These are phyloP conservation scores for Akebia trifoliata DNA, from an alignment of 164 flowering plant species.

Conservation along the genomic window DNA sequence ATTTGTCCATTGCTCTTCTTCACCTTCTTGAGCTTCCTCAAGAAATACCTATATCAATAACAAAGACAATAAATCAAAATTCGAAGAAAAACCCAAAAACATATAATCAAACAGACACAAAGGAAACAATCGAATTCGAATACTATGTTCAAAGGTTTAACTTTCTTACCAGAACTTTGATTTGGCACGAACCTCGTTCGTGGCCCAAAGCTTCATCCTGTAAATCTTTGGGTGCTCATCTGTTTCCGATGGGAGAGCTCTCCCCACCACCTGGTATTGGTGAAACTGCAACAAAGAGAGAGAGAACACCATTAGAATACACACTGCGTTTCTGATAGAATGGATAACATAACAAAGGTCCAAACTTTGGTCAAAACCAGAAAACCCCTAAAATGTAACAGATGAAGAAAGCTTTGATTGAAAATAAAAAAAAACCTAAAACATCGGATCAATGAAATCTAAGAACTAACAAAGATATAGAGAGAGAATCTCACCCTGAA, in stretches of 20 bases:
- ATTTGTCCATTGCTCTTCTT: conserved; percentile 89
- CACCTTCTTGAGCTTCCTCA: conserved; percentile 91
- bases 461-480: too few relatives aligned
- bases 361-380: too few relatives aligned
- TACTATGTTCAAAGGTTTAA: background rate
- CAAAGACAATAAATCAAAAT: too few relatives aligned
- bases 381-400: too few relatives aligned
- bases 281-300: conserved; percentile 49
- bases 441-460: too few relatives aligned
- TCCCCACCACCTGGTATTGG: conserved; percentile 89
- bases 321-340: too few relatives aligned
- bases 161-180: conserved; percentile 73
- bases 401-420: too few relatives aligned
- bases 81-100: too few relatives aligned
- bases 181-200: too few relatives aligned
- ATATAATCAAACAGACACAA: background rate
- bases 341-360: too few relatives aligned
- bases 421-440: too few relatives aligned
- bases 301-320: background rate
- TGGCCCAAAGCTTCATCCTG: conserved; percentile 92
- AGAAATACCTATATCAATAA: conserved; percentile 51
- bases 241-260: conserved; percentile 62
- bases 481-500: too few relatives aligned
- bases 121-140: background rate
- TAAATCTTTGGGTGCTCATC: conserved; percentile 87